Evolutionary conservation across 108 stramenopile genomes (phyloP).

Genomic region (Cyclostephanos invisitatus): DNA sequence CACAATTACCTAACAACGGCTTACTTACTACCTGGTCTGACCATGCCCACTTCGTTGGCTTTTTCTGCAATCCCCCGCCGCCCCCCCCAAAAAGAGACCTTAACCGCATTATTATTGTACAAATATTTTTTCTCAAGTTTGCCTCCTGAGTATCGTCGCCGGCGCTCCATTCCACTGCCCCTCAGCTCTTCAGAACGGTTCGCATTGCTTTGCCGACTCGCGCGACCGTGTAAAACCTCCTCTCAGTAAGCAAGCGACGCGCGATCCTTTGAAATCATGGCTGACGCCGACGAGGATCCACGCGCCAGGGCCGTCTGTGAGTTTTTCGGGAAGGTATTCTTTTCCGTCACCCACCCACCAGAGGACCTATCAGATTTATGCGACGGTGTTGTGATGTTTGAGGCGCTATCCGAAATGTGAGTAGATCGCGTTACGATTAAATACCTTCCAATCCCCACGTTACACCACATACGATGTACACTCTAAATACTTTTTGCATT

Average conservation of each 20-base stretch:
- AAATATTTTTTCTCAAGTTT: too few species aligned
- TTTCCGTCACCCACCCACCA: slow-evolving; percentile 48
- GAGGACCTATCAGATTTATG: slow-evolving; percentile 58
- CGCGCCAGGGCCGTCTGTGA: slow-evolving; percentile 28
- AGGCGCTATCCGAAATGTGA: slow-evolving; percentile 88
- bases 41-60: too few species aligned
- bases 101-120: too few species aligned
- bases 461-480: neutral
- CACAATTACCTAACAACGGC: too few species aligned
- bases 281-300: slow-evolving; percentile 27
- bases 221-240: neutral
- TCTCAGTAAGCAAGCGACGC: neutral
- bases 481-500: slow-evolving; percentile 4
- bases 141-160: too few species aligned
- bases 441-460: neutral
- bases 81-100: too few species aligned
- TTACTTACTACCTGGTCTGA: too few species aligned
- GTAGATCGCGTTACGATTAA: slow-evolving; percentile 14
- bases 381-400: slow-evolving; percentile 84
- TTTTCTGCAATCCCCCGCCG: too few species aligned
- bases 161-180: too few species aligned
- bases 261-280: slow-evolving; percentile 21
- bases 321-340: slow-evolving; percentile 42
- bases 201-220: too few species aligned
- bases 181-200: too few species aligned